These are phyloP conservation scores for Gentiana dahurica DNA, from an alignment of 257 asterid genomes.

Conservation along the genomic window DNA sequence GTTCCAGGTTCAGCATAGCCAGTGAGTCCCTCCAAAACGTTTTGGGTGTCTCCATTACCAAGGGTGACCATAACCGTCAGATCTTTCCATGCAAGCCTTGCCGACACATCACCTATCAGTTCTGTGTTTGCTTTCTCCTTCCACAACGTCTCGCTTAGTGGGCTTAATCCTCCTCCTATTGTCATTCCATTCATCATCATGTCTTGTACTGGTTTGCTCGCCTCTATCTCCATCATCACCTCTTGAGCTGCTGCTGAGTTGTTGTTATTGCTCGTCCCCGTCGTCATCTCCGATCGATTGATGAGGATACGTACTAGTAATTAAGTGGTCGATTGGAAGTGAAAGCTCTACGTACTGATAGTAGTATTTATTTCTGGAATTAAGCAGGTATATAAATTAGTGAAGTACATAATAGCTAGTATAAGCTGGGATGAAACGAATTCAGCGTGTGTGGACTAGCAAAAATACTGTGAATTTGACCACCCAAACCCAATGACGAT, in stretches of 20 bases:
- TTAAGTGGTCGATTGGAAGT: no score
- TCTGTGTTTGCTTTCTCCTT: constrained; percentile 76
- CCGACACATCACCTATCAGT: constrained; percentile 80
- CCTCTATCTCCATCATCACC: constrained; percentile 91
- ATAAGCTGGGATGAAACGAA: constrained; percentile 9
- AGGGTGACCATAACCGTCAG: constrained; percentile 74
- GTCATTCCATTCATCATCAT: constrained; percentile 18
- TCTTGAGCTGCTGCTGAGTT: constrained; percentile 19
- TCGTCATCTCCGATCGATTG: no score
- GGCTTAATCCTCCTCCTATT: constrained; percentile 82
- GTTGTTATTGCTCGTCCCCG: constrained; percentile 8
- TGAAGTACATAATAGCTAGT: no score
- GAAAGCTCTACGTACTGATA: no score
- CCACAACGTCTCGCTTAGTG: constrained; percentile 89
- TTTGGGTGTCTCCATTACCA: constrained; percentile 67
- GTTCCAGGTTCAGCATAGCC: constrained; percentile 96
- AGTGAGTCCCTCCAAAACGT: constrained; percentile 59
- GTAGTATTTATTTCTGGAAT: no score
- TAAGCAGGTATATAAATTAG: no score
- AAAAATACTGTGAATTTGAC: constrained; percentile 44
- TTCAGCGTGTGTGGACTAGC: constrained; percentile 19
- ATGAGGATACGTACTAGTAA: no score
- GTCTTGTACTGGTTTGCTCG: constrained; percentile 55
- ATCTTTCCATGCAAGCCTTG: constrained; percentile 86
- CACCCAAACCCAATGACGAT: not conserved